Evolutionary conservation across 352 stramenopile genomes (phyloP).

Genomic region (Phytopythium litorale): DNA sequence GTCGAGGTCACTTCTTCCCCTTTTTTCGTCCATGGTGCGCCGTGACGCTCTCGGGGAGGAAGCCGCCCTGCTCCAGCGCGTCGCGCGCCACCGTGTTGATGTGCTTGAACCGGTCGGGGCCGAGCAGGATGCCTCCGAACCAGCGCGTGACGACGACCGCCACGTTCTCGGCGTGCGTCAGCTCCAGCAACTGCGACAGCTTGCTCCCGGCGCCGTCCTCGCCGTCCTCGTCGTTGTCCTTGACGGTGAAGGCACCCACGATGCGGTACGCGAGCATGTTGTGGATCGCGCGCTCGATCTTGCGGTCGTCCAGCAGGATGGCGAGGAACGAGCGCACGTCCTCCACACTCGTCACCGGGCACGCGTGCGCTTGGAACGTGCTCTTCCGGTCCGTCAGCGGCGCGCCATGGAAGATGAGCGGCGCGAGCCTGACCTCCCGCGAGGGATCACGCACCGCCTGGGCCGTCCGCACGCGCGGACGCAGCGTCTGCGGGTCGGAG

Average conservation of each 20-base stretch:
- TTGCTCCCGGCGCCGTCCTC: constrained; percentile 81
- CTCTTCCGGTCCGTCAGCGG: constrained; percentile 79
- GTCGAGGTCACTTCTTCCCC: constrained; percentile 25
- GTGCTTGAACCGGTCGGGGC: constrained; percentile 86
- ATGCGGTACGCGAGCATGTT: constrained; percentile 90
- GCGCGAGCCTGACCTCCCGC: constrained; percentile 45
- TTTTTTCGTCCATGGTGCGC: constrained; percentile 42
- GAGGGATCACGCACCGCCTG: constrained; percentile 51
- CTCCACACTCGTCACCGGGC: constrained; percentile 53
- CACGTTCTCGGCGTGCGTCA: constrained; percentile 77
- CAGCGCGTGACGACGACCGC: constrained; percentile 82
- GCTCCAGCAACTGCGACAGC: constrained; percentile 75
- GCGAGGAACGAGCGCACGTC: constrained; percentile 80
- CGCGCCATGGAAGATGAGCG: constrained; percentile 64
- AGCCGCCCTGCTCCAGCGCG: constrained; percentile 69
- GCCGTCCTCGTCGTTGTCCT: constrained; percentile 87
- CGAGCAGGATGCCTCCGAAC: constrained; percentile 81
- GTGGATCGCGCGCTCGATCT: constrained; percentile 80
- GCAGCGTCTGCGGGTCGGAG: constrained; percentile 53
- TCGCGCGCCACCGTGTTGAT: constrained; percentile 73
- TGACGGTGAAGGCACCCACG: constrained; percentile 58
- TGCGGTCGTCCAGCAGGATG: constrained; percentile 74
- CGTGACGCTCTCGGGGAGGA: constrained; percentile 24
- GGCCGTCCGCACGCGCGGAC: constrained; percentile 57
- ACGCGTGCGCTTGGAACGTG: constrained; percentile 77